A percentile compares a stretch with the other conserved stretches of the same genome.
Conservation (phyloP, 2,329 filamentous ascomycete genomes). For the Didymella lethalis region DNA sequence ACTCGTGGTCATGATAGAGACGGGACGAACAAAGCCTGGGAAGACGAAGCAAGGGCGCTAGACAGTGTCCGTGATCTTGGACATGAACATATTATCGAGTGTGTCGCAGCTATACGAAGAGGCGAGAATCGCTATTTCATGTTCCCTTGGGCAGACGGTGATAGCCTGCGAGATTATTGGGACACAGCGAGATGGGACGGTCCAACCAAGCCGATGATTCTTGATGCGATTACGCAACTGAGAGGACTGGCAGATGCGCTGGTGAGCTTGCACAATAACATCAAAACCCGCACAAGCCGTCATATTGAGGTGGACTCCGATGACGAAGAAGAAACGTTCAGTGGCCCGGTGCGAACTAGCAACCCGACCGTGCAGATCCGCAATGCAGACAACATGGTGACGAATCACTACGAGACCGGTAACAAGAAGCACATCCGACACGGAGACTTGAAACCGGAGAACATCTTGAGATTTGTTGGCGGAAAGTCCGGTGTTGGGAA, state of each 20-base stretch:
- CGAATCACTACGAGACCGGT: not conserved
- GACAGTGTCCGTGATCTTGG: not conserved
- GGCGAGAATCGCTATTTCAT: not conserved
- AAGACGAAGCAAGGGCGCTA: not conserved
- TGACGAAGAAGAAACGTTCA: not conserved
- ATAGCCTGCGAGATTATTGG: not conserved
- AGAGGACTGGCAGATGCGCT: not conserved
- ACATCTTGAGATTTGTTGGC: slow-evolving; percentile 28
- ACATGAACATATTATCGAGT: not conserved
- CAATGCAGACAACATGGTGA: not conserved
- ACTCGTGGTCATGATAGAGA: no score
- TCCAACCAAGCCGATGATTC: not conserved
- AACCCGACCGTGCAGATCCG: not conserved
- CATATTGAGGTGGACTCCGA: not conserved
- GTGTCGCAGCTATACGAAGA: not conserved
- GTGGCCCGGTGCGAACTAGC: not conserved
- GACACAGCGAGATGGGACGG: not conserved
- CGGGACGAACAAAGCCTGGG: not conserved
- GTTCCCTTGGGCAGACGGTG: not conserved
- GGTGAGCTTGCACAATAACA: not conserved
- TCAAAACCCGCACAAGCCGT: not conserved
- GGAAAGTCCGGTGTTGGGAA: slow-evolving; percentile 2
- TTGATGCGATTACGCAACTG: not conserved
- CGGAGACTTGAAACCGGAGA: slow-evolving; percentile 38
- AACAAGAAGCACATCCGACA: slow-evolving; percentile 15